Evolutionary conservation across 2,329 filamentous ascomycete species (phyloP).

Genomic region (Volutella citrinella): DNA sequence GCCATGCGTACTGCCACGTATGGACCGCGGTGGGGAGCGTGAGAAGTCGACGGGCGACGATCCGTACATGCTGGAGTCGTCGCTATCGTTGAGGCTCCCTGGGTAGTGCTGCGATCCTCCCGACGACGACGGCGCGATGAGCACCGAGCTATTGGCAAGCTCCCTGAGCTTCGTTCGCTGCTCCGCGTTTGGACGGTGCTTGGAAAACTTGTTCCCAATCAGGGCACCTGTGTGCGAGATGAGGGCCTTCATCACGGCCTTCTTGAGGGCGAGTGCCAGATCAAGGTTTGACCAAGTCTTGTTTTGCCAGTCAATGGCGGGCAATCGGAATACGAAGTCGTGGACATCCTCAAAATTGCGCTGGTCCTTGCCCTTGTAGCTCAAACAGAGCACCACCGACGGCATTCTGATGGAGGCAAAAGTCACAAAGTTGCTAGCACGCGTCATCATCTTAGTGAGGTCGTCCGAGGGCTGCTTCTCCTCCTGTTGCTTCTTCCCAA

Average conservation of each 20-base stretch:
- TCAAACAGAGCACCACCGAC: constrained; percentile 90
- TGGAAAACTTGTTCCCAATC: constrained; percentile 93
- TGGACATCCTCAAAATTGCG: constrained; percentile 96
- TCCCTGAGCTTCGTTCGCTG: constrained; percentile 79
- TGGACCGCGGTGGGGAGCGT: constrained; percentile 54
- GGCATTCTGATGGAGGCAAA: constrained; percentile 93
- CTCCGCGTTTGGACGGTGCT: constrained; percentile 77
- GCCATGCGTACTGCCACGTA: constrained; percentile 45
- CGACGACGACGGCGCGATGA: constrained; percentile 49
- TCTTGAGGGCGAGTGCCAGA: constrained; percentile 87
- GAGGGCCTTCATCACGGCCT: constrained; percentile 87
- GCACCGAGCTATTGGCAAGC: constrained; percentile 72
- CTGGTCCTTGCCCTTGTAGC: constrained; percentile 93
- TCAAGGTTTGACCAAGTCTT: constrained; percentile 99
- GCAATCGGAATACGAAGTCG: constrained; percentile 94
- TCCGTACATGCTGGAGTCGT: constrained; percentile 55
- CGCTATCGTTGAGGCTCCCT: constrained; percentile 48
- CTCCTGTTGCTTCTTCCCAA: constrained; percentile 46
- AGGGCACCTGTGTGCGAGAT: constrained; percentile 96
- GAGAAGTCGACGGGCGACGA: constrained; percentile 56
- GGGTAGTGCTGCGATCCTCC: constrained; percentile 34
- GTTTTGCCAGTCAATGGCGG: constrained; percentile 92
- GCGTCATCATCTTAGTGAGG: constrained; percentile 91
- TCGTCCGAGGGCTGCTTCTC: constrained; percentile 76
- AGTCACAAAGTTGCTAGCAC: constrained; percentile 96